Conservation (phyloP, 345 rosid species). For the Sisymbrium altissimum region DNA sequence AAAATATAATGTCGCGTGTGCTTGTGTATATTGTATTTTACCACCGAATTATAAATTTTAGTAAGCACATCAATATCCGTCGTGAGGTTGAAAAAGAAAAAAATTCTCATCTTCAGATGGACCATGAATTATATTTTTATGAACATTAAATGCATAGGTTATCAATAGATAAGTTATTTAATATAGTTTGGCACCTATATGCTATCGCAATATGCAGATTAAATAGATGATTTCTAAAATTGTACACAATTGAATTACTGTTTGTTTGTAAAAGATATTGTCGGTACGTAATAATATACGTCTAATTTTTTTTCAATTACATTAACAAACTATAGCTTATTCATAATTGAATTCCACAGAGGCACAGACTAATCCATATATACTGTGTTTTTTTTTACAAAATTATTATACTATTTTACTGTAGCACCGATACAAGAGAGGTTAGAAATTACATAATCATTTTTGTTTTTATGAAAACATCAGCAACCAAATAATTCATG, state of each 20-base stretch:
- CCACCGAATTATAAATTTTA: no score
- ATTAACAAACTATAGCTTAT: not conserved
- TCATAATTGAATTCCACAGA: not conserved
- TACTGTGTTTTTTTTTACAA: no score
- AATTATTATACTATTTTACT: not conserved
- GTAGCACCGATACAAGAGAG: not conserved
- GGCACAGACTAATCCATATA: not conserved
- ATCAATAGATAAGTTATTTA: not conserved
- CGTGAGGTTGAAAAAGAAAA: no score
- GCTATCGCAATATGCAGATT: not conserved
- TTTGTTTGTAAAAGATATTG: not conserved
- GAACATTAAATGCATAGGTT: not conserved
- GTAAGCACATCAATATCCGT: no score
- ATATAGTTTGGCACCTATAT: not conserved
- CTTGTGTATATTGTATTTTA: no score
- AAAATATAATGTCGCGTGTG: no score
- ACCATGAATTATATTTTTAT: no score
- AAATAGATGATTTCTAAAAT: not conserved
- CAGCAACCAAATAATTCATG: constrained; percentile 9
- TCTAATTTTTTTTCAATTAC: not conserved
- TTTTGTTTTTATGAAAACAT: not conserved
- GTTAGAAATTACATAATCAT: not conserved
- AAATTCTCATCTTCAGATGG: no score
- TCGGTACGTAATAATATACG: not conserved
- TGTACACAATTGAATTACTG: no score